phyloP scores from a whole-genome alignment of 2,329 filamentous ascomycete genomes.

The Aspergillus sp. region DNA sequence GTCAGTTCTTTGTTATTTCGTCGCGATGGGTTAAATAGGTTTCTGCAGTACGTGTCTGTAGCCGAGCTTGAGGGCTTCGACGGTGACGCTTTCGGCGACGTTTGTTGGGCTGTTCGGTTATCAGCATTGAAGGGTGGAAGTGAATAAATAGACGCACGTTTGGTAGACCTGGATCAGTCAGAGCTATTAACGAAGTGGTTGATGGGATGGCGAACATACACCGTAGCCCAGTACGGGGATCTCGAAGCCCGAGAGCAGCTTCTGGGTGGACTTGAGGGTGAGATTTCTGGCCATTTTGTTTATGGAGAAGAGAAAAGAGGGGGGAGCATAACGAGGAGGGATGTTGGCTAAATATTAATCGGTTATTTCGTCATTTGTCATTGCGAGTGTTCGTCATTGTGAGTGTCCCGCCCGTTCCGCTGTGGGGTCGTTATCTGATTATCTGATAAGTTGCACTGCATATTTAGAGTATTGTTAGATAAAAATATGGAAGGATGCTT shows the following conservation, averaged over 20 bases:
- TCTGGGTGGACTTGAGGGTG: constrained; percentile 37
- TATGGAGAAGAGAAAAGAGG: too few relatives aligned
- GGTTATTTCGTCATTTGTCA: too few relatives aligned
- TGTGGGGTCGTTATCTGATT: too few relatives aligned
- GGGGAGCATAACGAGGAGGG: too few relatives aligned
- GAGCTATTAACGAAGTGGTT: background rate
- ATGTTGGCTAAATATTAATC: too few relatives aligned
- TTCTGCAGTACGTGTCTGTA: constrained; percentile 54
- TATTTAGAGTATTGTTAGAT: too few relatives aligned
- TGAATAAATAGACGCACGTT: constrained; percentile 29
- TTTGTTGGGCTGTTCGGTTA: constrained; percentile 49
- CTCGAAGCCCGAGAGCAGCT: constrained; percentile 40
- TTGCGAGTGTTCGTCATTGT: too few relatives aligned
- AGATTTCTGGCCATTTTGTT: constrained; percentile 9
- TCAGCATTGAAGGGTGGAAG: background rate
- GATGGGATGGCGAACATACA: too few relatives aligned
- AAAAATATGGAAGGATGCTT: too few relatives aligned
- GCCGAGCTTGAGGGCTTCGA: constrained; percentile 56
- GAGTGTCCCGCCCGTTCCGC: too few relatives aligned
- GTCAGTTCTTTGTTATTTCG: background rate
- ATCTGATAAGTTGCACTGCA: too few relatives aligned
- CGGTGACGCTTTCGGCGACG: constrained; percentile 57
- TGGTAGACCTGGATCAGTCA: constrained; percentile 37
- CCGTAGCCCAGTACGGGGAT: constrained; percentile 45
- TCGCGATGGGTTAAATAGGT: too few relatives aligned